Conservation (phyloP, 768 basidiomycete genomes). For the Daedaleopsis nitida region DNA sequence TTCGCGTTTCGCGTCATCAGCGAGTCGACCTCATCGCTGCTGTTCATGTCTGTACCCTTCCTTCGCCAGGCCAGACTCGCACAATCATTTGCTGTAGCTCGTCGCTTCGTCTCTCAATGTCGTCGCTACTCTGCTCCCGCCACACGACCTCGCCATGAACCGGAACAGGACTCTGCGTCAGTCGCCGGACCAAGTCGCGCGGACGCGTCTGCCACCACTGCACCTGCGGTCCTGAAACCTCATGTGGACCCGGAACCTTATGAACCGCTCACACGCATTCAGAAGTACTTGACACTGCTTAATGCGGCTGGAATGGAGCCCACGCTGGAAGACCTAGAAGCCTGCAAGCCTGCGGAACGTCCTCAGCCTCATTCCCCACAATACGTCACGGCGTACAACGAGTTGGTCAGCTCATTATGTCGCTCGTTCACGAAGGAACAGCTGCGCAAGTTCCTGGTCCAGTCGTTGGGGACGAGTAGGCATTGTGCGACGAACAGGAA, state of each 20-base stretch:
- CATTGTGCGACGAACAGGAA: slow-evolving; percentile 17
- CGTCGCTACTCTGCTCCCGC: slow-evolving; percentile 8
- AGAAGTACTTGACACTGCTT: slow-evolving; percentile 59
- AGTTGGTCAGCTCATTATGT: slow-evolving; percentile 53
- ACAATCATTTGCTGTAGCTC: slow-evolving; percentile 10
- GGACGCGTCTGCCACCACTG: not conserved
- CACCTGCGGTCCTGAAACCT: not conserved
- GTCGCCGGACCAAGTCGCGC: slow-evolving; percentile 10
- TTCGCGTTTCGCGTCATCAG: not conserved
- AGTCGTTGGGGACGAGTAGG: slow-evolving; percentile 44
- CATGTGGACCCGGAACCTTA: not conserved
- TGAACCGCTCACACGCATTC: slow-evolving; percentile 33
- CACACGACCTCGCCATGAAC: slow-evolving; percentile 6
- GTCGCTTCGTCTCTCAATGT: slow-evolving; percentile 4
- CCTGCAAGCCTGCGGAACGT: slow-evolving; percentile 46
- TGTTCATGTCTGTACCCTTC: slow-evolving; percentile 18
- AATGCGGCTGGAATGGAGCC: slow-evolving; percentile 47
- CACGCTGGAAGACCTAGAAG: slow-evolving; percentile 64
- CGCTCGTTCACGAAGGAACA: slow-evolving; percentile 67
- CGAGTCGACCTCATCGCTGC: slow-evolving; percentile 6
- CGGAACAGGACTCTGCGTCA: slow-evolving; percentile 5
- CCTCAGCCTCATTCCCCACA: slow-evolving; percentile 41
- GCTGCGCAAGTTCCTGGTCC: slow-evolving; percentile 52
- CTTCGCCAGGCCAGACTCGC: slow-evolving; percentile 15
- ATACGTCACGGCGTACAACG: slow-evolving; percentile 56